These are phyloP conservation scores for Diaporthe sp. DNA, from an alignment of 2,329 filamentous ascomycete genomes.

Conservation along the genomic window DNA sequence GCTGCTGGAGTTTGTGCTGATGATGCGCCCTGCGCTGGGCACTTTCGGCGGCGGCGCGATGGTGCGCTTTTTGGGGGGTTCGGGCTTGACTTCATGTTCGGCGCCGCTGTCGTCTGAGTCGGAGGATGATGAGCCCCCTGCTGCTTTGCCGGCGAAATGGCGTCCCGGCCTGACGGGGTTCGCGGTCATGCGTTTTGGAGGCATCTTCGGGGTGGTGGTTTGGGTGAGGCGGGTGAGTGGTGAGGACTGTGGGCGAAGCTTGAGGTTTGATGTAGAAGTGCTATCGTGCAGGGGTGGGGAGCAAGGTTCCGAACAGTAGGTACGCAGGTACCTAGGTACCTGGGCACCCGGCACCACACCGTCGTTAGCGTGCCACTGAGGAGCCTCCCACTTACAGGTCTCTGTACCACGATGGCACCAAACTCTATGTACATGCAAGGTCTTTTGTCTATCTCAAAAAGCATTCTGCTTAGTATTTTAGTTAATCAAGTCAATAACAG, in stretches of 20 bases:
- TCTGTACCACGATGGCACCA: no score
- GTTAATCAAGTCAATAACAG: no score
- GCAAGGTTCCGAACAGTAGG: not conserved
- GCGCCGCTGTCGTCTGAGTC: constrained; percentile 65
- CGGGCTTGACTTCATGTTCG: constrained; percentile 47
- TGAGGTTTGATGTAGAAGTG: not conserved
- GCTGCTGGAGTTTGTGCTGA: constrained; percentile 62
- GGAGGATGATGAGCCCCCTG: constrained; percentile 64
- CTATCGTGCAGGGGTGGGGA: not conserved
- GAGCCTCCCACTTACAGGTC: no score
- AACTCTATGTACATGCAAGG: no score
- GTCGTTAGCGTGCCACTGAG: no score
- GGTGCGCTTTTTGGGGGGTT: constrained; percentile 49
- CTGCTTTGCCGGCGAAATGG: constrained; percentile 87
- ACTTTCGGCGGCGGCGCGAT: constrained; percentile 70
- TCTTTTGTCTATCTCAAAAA: no score
- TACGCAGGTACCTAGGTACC: not conserved
- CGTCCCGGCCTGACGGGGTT: constrained; percentile 86
- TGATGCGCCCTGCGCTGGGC: constrained; percentile 68
- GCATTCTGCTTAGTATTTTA: no score
- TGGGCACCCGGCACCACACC: not conserved
- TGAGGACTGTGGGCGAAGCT: not conserved
- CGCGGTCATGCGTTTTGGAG: constrained; percentile 91
- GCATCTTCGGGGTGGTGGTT: constrained; percentile 57
- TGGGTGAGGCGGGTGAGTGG: not conserved